phyloP scores from a whole-genome alignment of 2,329 filamentous ascomycete species.

The Aspergillus alliaceus region DNA sequence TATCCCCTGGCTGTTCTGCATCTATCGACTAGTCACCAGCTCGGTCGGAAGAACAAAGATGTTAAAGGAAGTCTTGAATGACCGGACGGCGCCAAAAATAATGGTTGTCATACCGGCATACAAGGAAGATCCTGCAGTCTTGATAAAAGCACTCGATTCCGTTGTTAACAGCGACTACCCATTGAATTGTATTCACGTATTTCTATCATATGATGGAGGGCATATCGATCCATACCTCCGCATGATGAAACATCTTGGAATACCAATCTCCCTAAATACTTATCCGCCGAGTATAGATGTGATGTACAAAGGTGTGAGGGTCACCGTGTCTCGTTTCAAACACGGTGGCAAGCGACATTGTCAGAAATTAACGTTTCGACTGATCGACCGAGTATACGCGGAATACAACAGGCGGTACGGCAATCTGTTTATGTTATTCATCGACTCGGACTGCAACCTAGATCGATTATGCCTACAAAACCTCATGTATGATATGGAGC shows the following conservation, averaged over 20 bases:
- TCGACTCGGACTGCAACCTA: slow-evolving; percentile 94
- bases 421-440: slow-evolving; percentile 92
- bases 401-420: slow-evolving; percentile 85
- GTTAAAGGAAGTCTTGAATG: slow-evolving; percentile 81
- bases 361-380: slow-evolving; percentile 87
- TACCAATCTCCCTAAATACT: slow-evolving; percentile 67
- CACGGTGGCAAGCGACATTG: slow-evolving; percentile 93
- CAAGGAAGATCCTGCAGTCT: slow-evolving; percentile 80
- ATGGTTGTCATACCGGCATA: slow-evolving; percentile 98
- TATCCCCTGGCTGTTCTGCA: slow-evolving; percentile 87
- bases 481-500: slow-evolving; percentile 98
- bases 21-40: slow-evolving; percentile 87
- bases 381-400: slow-evolving; percentile 89
- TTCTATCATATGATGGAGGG: slow-evolving; percentile 91
- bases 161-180: slow-evolving; percentile 94
- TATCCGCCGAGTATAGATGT: slow-evolving; percentile 93
- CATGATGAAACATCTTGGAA: slow-evolving; percentile 80
- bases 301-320: slow-evolving; percentile 74
- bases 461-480: slow-evolving; percentile 92
- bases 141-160: slow-evolving; percentile 85
- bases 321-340: slow-evolving; percentile 88
- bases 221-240: slow-evolving; percentile 83
- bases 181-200: slow-evolving; percentile 86
- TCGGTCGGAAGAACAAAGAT: slow-evolving; percentile 77
- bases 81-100: slow-evolving; percentile 84